These are phyloP conservation scores for Verruconis gallopava DNA, from an alignment of 2,329 filamentous ascomycete genomes.

Conservation along the genomic window DNA sequence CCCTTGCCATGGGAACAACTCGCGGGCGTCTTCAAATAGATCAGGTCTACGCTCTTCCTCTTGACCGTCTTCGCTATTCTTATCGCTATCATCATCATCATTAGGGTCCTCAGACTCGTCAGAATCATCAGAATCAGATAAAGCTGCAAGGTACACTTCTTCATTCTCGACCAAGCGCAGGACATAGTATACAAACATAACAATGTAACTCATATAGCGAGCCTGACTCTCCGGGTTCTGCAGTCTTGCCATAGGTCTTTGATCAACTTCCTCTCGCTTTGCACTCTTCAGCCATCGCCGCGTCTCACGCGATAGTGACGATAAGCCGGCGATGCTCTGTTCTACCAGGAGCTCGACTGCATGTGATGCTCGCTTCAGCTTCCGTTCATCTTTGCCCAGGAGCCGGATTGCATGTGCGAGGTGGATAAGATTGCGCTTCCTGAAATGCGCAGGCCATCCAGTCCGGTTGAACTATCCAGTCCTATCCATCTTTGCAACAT, in stretches of 20 bases:
- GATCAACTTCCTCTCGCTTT: slow-evolving; percentile 11
- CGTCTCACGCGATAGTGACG: slow-evolving; percentile 11
- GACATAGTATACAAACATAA: slow-evolving; percentile 13
- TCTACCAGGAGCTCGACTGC: slow-evolving; percentile 11
- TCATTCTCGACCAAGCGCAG: background rate
- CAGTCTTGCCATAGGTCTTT: slow-evolving; percentile 12
- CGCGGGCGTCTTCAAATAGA: slow-evolving; percentile 8
- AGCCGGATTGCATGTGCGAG: slow-evolving; percentile 9
- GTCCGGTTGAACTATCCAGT: slow-evolving; percentile 12
- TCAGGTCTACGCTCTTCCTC: background rate
- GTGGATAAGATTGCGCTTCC: slow-evolving; percentile 9
- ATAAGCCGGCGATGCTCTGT: slow-evolving; percentile 11
- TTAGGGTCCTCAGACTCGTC: background rate
- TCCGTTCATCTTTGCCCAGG: background rate
- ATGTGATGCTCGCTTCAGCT: slow-evolving; percentile 7
- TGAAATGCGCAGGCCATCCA: slow-evolving; percentile 11
- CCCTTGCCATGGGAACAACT: slow-evolving; percentile 12
- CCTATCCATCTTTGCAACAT: slow-evolving; percentile 11
- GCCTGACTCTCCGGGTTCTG: slow-evolving; percentile 14
- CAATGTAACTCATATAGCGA: slow-evolving; percentile 13
- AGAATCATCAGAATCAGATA: too few relatives aligned
- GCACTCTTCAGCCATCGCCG: slow-evolving; percentile 12
- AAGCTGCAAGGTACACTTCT: too few relatives aligned
- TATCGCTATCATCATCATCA: background rate
- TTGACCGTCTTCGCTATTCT: background rate